Evolutionary conservation across 108 stramenopile species (phyloP), one percentile per base, ranked within the genome.

Genomic region (Thalassiosira profunda): DNA sequence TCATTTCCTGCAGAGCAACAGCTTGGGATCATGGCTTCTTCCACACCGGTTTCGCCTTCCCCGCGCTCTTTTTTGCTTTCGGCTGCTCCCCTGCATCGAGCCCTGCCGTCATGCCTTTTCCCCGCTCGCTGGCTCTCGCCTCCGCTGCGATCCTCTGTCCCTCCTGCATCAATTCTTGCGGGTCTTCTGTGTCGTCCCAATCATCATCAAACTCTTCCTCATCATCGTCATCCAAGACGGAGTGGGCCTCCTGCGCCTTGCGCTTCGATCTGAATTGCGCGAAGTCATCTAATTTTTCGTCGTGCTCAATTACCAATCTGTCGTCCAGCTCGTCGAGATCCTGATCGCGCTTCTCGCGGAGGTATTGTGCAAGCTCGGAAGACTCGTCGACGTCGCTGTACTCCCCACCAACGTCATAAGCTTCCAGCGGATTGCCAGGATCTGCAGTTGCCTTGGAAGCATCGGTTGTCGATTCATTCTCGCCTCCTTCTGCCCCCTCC

Each of bases 181-280:
- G 45, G 56, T 76, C 67, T 68, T 76, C 75, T 21, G 66, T 65
- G 49, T 76, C 75, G 43, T 76, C 67, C 36, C 67, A 76, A 57
- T 76, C 75, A 57, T 68, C 75, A 66, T 67, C 67, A 15, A 15
- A 53, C 18, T 61, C 74, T 20, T 57, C 75, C 8, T 15, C 62
- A 20, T 57, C 40, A 3, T 47, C 62, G 4, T 35, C 20, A 20
- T 30, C 25, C 20, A 29, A 57, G 15, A 2, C 35, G 4, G 1
- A 38, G 18, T 28, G 8, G 2, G 9, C 17, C 44, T 60, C 61
- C 53, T 30, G 23, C 0, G 55, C 41, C 43, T 55, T 55, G 8
- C 44, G 60, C 46, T 46, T 63, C 28, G 56, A 18, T 24, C 67
- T 66, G 48, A 60, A 58, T 6, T 53, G 54, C 18, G 68, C 67